Evolutionary conservation across 139 green algal species (phyloP), one percentile per base, ranked within the genome.

Genomic region (Desmodesmus armatus): DNA sequence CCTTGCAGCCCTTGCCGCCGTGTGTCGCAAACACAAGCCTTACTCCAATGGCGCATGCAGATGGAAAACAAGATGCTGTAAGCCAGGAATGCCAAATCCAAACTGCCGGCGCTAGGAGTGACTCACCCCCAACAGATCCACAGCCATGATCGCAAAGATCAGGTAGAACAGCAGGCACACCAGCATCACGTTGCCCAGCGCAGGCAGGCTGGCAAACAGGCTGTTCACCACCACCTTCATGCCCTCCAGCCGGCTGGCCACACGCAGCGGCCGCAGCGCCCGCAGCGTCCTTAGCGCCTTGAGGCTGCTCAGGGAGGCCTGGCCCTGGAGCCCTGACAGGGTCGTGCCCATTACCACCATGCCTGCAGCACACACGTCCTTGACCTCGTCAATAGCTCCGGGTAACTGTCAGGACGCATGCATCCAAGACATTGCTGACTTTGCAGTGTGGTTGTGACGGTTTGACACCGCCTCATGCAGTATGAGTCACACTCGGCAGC

Each of bases 91-190:
- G n/a, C n/a, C n/a, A n/a, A n/a, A n/a, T n/a, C n/a, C n/a, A n/a
- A n/a, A n/a, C n/a, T n/a, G n/a, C n/a, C n/a, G n/a, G n/a, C n/a
- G n/a, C n/a, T n/a, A n/a, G n/a, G n/a, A 72, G 63, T 17, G 11
- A 41, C 85, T 83, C 47, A 89, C 79, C 33, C 44, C 75, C n/a
- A 95, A 70, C 27, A 95, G 76, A 71, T 93, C 90, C 25, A 96
- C 80, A 13, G 77, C 90, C 53, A 96, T 87, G 71, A 96, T 93
- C 33, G 83, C 92, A 87, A 97, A 96, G 27, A 95, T 93, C 58
- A 95, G 84, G 87, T 92, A 95, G 84, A 97, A 93, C 27, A 95
- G 87, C 37, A 91, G 19, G 41, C 87, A 94, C 6, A 97, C 91
- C 33, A 95, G 84, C 37, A 92, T 9, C 0, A 96, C 91, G 87